Conservation (phyloP, 2,329 filamentous ascomycete species). For the Daldinia sp. region DNA sequence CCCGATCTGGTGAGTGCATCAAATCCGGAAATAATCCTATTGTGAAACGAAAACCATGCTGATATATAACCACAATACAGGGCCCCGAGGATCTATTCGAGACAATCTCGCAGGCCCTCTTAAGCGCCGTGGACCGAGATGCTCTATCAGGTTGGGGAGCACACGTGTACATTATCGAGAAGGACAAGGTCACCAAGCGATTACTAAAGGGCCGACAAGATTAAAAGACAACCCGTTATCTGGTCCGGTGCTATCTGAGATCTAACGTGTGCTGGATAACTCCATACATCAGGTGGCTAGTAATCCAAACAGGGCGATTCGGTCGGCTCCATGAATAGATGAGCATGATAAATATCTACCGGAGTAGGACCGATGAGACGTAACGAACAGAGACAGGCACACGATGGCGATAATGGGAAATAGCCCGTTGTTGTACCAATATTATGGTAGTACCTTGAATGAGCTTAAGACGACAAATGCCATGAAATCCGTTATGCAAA, state of each 20-base stretch:
- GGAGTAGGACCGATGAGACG: constrained; percentile 11
- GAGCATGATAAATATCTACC: neutral
- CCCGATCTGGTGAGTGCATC: constrained; percentile 82
- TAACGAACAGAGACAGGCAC: constrained; percentile 27
- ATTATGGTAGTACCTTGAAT: constrained; percentile 21
- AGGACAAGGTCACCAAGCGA: constrained; percentile 99
- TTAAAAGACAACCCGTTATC: constrained; percentile 55
- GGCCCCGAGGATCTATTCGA: constrained; percentile 95
- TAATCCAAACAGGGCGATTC: neutral
- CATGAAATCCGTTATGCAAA: constrained; percentile 1
- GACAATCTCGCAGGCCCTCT: constrained; percentile 93
- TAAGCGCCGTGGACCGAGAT: constrained; percentile 96
- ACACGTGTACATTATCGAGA: constrained; percentile 99
- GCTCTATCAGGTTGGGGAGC: constrained; percentile 97
- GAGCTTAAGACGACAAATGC: constrained; percentile 11
- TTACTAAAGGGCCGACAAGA: constrained; percentile 98
- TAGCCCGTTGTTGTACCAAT: constrained; percentile 39
- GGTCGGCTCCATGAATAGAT: neutral
- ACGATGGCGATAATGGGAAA: constrained; percentile 21
- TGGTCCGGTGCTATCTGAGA: neutral
- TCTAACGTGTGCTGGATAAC: neutral
- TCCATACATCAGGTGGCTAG: neutral
- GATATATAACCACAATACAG: constrained; percentile 53
- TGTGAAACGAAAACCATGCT: neutral
- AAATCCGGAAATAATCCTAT: neutral